These are phyloP conservation scores for Elongisporangium anandrum DNA, from an alignment of 352 stramenopile species.

Conservation along the genomic window DNA sequence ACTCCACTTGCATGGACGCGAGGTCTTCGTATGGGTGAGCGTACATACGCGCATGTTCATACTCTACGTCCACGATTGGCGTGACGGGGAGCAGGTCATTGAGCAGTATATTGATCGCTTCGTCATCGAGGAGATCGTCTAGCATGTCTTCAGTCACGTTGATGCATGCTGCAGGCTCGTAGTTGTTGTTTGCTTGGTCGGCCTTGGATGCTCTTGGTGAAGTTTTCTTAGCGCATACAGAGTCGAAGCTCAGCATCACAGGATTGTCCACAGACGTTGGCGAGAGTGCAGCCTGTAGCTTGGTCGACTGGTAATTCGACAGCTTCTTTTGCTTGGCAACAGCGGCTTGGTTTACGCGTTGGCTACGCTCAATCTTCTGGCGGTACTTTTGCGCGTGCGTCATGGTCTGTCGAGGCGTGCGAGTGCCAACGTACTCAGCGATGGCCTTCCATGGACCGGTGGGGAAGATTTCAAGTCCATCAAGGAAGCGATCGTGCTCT, in stretches of 20 bases:
- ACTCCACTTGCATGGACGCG: not conserved
- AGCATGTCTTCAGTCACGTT: not conserved
- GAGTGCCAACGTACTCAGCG: constrained; percentile 2
- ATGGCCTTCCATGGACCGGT: constrained; percentile 8
- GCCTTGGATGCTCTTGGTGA: not conserved
- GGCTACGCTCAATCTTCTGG: constrained; percentile 26
- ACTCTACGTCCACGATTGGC: not conserved
- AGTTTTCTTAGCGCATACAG: not conserved
- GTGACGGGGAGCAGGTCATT: not conserved
- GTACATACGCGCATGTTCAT: not conserved
- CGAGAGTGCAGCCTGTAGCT: not conserved
- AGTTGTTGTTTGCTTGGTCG: not conserved
- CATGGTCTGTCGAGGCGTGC: constrained; percentile 37
- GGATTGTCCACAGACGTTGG: not conserved
- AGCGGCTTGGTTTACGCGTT: constrained; percentile 5
- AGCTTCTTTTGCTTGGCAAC: not conserved
- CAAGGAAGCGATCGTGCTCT: constrained; percentile 7
- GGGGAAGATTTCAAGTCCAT: constrained; percentile 6
- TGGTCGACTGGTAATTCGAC: not conserved
- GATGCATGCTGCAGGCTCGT: not conserved
- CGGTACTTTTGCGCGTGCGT: constrained; percentile 60
- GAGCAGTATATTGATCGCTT: not conserved
- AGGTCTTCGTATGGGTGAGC: not conserved
- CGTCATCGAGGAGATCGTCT: not conserved
- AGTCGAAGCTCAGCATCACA: not conserved